Percentiles rank a stretch among this genome's conserved stretches.
Conservation (phyloP, 164 flowering plant genomes). For the Piper betle region DNA sequence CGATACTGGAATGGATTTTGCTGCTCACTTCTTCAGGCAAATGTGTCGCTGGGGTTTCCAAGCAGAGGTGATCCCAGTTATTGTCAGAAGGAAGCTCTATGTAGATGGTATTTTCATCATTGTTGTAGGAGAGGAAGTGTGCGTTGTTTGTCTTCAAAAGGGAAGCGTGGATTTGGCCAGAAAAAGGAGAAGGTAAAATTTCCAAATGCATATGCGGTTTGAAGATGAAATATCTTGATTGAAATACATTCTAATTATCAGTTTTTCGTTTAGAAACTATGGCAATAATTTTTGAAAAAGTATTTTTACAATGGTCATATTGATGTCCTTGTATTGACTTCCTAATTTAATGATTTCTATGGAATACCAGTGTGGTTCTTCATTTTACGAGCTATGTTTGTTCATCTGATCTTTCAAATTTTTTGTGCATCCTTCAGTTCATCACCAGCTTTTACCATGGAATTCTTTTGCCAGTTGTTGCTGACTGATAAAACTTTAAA, state of each 20-base stretch:
- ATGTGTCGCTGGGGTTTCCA: neutral
- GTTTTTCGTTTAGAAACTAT: neutral
- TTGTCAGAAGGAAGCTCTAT: neutral
- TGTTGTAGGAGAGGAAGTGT: neutral
- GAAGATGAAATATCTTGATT: neutral
- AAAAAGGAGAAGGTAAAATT: neutral
- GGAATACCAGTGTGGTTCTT: no score
- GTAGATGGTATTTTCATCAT: neutral
- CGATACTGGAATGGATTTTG: neutral
- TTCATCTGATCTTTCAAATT: no score
- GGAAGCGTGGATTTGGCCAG: constrained; percentile 1
- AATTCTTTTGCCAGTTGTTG: no score
- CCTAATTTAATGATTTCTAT: no score
- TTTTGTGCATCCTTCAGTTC: no score
- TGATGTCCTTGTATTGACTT: neutral
- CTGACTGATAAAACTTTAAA: no score
- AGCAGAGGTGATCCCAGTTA: neutral
- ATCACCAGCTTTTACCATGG: no score
- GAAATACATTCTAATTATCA: neutral
- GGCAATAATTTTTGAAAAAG: neutral
- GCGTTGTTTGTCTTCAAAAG: neutral
- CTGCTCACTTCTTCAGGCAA: neutral
- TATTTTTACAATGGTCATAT: neutral
- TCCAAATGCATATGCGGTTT: neutral
- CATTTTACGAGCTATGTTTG: no score